Evolutionary conservation across 306 rosid genomes (phyloP), one percentile per base, ranked within the genome.

Genomic region (Canavalia ensiformis): DNA sequence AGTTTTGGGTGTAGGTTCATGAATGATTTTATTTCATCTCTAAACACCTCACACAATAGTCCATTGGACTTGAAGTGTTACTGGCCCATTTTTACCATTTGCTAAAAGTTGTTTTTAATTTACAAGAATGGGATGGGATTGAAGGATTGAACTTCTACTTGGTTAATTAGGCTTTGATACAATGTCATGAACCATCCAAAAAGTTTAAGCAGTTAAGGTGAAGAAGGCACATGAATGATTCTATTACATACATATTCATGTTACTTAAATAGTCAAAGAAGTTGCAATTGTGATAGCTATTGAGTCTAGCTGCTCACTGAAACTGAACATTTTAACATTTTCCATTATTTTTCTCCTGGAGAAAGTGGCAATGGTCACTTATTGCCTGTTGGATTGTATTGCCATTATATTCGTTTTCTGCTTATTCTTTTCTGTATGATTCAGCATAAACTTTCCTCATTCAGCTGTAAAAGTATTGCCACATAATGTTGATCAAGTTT

Each of bases 301-400:
- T 13, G 34, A 30, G 46, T 37, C 63, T 29, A 75, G 57, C 46
- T 57, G 11, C 28, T 35, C 5, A 37, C 31, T 56, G 42, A 56
- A 74, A 56, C 68, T 41, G 63, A 65, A 74, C 52, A 41, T n/a
- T 56, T 73, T 49, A 56, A 10, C 69, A 10, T 68, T 82, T 56
- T 51, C 52, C 57, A 6, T 73, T 30, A 25, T 60, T 64, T 76
- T 77, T 65, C 33, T 33, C 8, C 35, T 55, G 30, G 30, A 73
- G 50, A 52, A 42, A 73, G 33, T 13, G 4, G 50, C 57, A 2
- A 47, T 3, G 37, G 28, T 9, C 37, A 47, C 62, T 34, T 44
- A 72, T 55, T 70, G 13, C 55, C 33, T 83, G 39, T 52, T 29
- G 7, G 68, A 37, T 69, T 28, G 41, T 75, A 45, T 18, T 42